Conservation (phyloP, 2,329 filamentous ascomycete genomes). For the Thermoascus crustaceus region DNA sequence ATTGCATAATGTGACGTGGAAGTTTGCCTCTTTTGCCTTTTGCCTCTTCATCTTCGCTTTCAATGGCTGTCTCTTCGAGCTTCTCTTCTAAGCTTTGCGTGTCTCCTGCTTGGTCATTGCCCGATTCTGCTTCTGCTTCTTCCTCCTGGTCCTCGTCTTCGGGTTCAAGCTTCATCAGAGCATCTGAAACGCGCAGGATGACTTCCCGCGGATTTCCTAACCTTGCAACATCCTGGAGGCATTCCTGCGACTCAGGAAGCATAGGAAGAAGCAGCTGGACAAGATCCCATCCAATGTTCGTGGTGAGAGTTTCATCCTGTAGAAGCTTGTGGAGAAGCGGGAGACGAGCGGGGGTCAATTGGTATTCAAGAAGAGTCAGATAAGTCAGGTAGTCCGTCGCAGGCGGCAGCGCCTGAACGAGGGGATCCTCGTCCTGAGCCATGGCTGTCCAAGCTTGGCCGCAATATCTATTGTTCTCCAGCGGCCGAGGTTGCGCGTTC, state of each 20-base stretch:
- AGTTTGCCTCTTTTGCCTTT: conserved; percentile 8
- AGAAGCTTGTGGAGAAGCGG: conserved; percentile 51
- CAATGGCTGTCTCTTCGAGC: conserved; percentile 13
- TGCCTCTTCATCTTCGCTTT: conserved; percentile 12
- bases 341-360: conserved; percentile 50
- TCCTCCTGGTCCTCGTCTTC: conserved; percentile 26
- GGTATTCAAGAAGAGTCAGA: conserved; percentile 57
- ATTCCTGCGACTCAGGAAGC: conserved; percentile 50
- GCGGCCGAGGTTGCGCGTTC: too few species aligned
- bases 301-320: conserved; percentile 52
- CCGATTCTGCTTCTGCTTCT: conserved; percentile 25
- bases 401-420: conserved; percentile 52
- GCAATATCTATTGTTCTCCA: too few species aligned
- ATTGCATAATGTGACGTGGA: conserved; percentile 28
- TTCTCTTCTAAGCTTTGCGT: conserved; percentile 6
- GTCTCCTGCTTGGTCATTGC: conserved; percentile 8
- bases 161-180: conserved; percentile 49
- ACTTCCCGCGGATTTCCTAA: conserved; percentile 58
- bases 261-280: conserved; percentile 54
- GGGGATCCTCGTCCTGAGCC: conserved; percentile 36
- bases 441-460: too few species aligned
- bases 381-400: conserved; percentile 59
- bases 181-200: conserved; percentile 55
- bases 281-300: conserved; percentile 60
- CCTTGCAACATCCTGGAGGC: conserved; percentile 53